phyloP scores from a whole-genome alignment of 75 land plant genomes.

The Cryptomeria japonica region DNA sequence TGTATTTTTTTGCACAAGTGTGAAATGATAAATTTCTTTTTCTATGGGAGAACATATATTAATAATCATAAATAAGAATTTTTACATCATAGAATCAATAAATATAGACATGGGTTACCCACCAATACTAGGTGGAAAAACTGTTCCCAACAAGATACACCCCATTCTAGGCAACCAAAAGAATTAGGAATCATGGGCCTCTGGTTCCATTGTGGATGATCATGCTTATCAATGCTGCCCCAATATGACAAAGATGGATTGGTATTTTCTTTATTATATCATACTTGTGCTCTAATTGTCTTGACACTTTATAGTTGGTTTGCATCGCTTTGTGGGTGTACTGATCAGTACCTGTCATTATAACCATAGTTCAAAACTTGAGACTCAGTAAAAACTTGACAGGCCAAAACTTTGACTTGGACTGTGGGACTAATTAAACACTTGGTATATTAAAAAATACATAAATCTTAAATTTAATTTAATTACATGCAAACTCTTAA shows the following conservation, averaged over 20 bases:
- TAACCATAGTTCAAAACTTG: no score
- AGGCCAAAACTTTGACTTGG: no score
- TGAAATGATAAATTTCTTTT: background rate
- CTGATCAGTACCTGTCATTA: background rate
- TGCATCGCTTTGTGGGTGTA: background rate
- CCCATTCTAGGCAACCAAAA: background rate
- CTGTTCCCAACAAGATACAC: background rate
- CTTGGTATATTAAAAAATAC: no score
- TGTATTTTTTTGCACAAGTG: background rate
- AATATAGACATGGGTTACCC: background rate
- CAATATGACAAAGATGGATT: background rate
- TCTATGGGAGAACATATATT: background rate
- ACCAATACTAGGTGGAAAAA: background rate
- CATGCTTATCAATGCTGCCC: background rate
- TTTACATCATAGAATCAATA: background rate
- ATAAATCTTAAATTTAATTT: no score
- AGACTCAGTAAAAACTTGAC: no score
- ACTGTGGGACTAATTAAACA: no score
- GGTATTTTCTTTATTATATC: background rate
- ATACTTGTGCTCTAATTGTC: background rate
- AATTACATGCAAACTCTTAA: no score
- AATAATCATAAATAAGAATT: background rate
- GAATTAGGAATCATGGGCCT: background rate
- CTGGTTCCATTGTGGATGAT: background rate
- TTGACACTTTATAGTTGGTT: background rate